Base-by-base conservation (phyloP, 768 basidiomycete genomes). In the Tulasnella sp. region DNA sequence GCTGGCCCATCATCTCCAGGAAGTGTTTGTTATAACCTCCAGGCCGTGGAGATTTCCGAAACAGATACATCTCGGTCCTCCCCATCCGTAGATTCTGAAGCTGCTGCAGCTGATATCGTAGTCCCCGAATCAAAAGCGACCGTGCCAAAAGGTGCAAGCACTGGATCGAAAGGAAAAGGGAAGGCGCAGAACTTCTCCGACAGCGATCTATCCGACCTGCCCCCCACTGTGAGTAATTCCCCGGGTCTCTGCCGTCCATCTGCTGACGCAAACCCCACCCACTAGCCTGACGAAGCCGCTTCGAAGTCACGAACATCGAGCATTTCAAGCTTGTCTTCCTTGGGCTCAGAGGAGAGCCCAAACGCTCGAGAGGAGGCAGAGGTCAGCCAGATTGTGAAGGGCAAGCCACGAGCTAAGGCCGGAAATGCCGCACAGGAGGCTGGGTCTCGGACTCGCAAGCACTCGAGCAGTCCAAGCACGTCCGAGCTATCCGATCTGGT, bases 121-220 rank as follows among this genome's bases (percentile, higher is more conserved):
- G 39, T 38, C 1, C n/a, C 39, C n/a, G 73, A 38, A 16, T 19
- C 73, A 14, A 74, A 31, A 14, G 19, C 75, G 21, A 62, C 36
- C 16, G 52, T 36, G 16, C 16, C 58, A 24, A 36, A 58, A 6
- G 21, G 62, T n/a, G 24, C 44, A 8, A 42, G 24, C 16, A n/a
- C 75, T 34, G 12, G 1, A n/a, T 21, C 75, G 34, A 75, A 42
- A 34, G 75, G 44, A n/a, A 75, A 75, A n/a, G 75, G 44, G 9
- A 75, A 75, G 12, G 27, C 42, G 10, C 19, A 39, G n/a, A 71
- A 77, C 62, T 39, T 77, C 16, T 77, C 58, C 52, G 76, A 77
- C 62, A 77, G 76, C 27, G 76, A 77, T 18, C 76, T 77, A n/a
- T 62, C 76, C 7, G 76, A 77, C 56, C 31, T 77, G n/a, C 76